Evolutionary conservation across 768 basidiomycete genomes (phyloP), one percentile per base, ranked within the genome.

Genomic region (Harrya chromipes): DNA sequence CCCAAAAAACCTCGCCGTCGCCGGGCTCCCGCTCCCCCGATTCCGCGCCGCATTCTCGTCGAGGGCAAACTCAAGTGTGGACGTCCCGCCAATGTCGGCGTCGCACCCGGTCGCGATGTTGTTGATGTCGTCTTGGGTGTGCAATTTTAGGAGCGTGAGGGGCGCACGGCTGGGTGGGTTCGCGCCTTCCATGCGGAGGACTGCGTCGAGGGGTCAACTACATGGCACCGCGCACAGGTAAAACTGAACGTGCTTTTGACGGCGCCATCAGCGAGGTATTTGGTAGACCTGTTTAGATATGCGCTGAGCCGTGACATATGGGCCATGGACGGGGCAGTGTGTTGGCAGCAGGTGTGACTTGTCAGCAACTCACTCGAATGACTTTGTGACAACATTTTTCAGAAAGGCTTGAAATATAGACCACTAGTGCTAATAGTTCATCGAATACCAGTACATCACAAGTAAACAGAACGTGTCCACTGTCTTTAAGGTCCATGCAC

Each of bases 41-140:
- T 77, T 76, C 37, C 70, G 67, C 41, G 75, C 72, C 0, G 75
- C 74, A 4, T 76, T 70, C 49, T 75, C 70, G 60, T 87, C 84
- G 33, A 93, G 68, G 41, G 81, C 83, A n/a, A 95, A 73, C 55
- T 87, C 66, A n/a, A 83, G 85, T 0, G 86, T 83, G 4, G 90
- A 88, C 21, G 78, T 78, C 21, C 93, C 90, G 6, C 94, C 94
- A 38, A 94, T 85, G 69, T 98, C 95, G 0, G 76, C 75, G 67
- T 98, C 95, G 55, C 86, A 90, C 4, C 94, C 94, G 0, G 79
- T 80, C 0, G 85, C 88, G 53, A 84, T 84, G n/a, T 79, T 72
- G 4, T 74, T 55, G 41, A 90, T 60, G 53, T 87, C 82, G 20
- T 78, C 73, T 16, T 59, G 70, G 0, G 79, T 74, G 58, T 85